Evolutionary conservation across 306 rosid genomes (phyloP), one percentile per base, ranked within the genome.

Genomic region (Senna tora): DNA sequence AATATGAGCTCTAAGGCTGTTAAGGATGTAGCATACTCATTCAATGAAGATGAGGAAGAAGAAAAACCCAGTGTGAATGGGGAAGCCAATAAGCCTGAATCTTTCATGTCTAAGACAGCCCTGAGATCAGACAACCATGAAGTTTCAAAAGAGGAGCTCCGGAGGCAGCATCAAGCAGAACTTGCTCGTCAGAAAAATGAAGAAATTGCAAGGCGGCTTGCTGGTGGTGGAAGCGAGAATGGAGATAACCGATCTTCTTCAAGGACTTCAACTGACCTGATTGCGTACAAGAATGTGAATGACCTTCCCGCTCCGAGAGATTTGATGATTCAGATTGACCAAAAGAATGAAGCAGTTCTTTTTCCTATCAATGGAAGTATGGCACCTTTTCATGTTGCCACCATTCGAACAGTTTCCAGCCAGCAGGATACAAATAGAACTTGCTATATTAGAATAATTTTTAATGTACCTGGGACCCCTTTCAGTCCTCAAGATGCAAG

Each of bases 181-280:
- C 90, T 88, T 62, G 93, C 93, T 42, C 86, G 87, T 47, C 93
- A 85, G 81, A 88, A 88, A 65, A 88, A 88, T 61, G 93, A 88
- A 81, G 93, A 88, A 83, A 88, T 85, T 54, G 88, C 90, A 19
- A 75, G 90, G 57, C 69, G 93, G 59, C 90, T 88, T 69, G 87
- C 87, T 34, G 93, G 93, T 32, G 84, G 67, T 25, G 93, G 79
- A 50, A 21, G 45, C 47, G 85, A 80, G 68, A 21, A 50, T 2
- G 84, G 88, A 6, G 85, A 85, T 60, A 79, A 81, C 71, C 88
- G 87, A 22, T 17, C 82, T 72, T 54, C 84, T 59, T 73, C 32
- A 34, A 88, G 28, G 73, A 60, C 88, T 49, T 53, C 71, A 52
- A 65, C 85, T 0, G 93, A 88, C 43, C 19, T 88, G 80, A 15